A percentile compares a stretch with the other conserved stretches of the same genome.
Conservation (phyloP, 768 basidiomycete species). For the Mycena venus region DNA sequence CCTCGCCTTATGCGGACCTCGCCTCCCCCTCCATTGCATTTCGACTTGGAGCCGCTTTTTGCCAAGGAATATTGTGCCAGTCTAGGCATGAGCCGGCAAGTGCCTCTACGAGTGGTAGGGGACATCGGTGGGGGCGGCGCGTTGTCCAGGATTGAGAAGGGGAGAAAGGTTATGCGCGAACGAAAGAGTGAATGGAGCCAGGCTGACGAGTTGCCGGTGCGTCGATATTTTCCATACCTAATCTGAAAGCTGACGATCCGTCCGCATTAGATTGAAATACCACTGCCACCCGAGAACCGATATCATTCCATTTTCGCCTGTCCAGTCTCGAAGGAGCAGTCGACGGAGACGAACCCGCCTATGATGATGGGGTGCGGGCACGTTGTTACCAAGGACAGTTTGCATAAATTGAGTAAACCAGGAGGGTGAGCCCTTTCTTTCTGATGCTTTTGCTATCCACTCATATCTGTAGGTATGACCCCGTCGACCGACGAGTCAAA, state of each 20-base stretch:
- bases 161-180: constrained; percentile 92
- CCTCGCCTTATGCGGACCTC: constrained; percentile 83
- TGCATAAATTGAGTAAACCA: constrained; percentile 90
- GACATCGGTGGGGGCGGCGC: constrained; percentile 96
- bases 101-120: constrained; percentile 89
- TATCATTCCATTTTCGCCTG: constrained; percentile 99
- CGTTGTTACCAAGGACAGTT: constrained; percentile 92
- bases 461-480: constrained; percentile 7
- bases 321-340: constrained; percentile 97
- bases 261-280: constrained; percentile 89
- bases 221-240: constrained; percentile 29
- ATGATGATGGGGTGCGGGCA: constrained; percentile 99
- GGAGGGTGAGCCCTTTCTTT: constrained; percentile 64
- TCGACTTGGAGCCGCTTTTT: constrained; percentile 86
- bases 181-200: constrained; percentile 94
- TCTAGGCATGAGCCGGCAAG: constrained; percentile 90
- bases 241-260: constrained; percentile 4
- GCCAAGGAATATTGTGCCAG: constrained; percentile 91
- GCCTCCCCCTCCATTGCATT: constrained; percentile 78
- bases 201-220: constrained; percentile 89
- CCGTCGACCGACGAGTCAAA: constrained; percentile 80
- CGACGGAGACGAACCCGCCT: constrained; percentile 92
- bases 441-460: constrained; percentile 3
- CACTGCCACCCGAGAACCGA: constrained; percentile 84
- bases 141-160: constrained; percentile 93